Conservation (phyloP, 202 grass and related monocot species). For the Eragrostis tef region DNA sequence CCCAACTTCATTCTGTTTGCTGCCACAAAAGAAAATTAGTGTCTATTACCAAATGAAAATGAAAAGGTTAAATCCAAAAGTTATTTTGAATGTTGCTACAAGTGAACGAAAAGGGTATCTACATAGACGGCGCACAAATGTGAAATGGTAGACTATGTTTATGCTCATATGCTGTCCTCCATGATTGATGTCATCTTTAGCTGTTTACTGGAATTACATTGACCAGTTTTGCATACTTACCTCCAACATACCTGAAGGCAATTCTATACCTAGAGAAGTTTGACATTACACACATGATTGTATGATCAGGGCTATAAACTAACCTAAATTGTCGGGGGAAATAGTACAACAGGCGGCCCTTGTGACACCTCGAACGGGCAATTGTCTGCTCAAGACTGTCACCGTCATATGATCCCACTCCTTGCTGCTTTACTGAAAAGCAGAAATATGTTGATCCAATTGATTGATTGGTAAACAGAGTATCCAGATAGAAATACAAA, state of each 20-base stretch:
- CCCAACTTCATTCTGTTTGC: conserved; percentile 52
- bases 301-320: not conserved
- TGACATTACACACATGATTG: not conserved
- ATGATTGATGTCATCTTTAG: not conserved
- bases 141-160: not conserved
- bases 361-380: conserved; percentile 79
- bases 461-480: conserved; percentile 25
- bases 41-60: conserved; percentile 9
- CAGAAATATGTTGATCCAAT: conserved; percentile 14
- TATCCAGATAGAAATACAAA: not conserved
- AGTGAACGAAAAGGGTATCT: not conserved
- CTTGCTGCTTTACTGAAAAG: conserved; percentile 54
- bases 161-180: not conserved
- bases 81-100: not conserved
- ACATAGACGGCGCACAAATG: not conserved
- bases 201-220: not conserved
- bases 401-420: conserved; percentile 47
- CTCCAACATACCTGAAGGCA: not conserved
- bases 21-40: conserved; percentile 43
- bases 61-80: conserved; percentile 14
- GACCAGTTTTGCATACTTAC: conserved; percentile 5
- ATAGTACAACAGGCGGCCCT: conserved; percentile 91
- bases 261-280: conserved; percentile 14
- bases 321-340: conserved; percentile 78
- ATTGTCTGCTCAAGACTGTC: conserved; percentile 78